A percentile compares a stretch with the other conserved stretches of the same genome.
Evolutionary conservation across 805 yeast genomes (phyloP).

Genomic region (Cyberlindnera bimundalis): DNA sequence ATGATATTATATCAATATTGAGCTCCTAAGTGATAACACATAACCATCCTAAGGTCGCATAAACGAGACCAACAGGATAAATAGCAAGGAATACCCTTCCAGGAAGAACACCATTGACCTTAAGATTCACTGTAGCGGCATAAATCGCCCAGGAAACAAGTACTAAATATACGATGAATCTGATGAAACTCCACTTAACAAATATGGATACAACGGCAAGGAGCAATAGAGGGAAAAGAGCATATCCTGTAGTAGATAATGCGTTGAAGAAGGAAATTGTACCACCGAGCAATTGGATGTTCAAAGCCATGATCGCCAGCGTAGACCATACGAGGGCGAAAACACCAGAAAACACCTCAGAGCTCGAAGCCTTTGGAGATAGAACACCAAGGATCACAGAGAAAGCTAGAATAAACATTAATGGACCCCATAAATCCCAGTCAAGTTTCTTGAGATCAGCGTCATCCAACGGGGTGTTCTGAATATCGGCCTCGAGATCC

Average conservation of each 20-base stretch:
- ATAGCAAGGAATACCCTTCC: conserved; percentile 59
- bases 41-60: conserved; percentile 61
- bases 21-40: conserved; percentile 49
- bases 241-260: conserved; percentile 66
- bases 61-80: conserved; percentile 63
- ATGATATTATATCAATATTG: background rate
- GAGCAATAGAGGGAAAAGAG: conserved; percentile 60
- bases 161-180: conserved; percentile 44
- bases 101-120: conserved; percentile 59
- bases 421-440: conserved; percentile 74
- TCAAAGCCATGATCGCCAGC: conserved; percentile 55
- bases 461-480: conserved; percentile 25
- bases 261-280: conserved; percentile 65
- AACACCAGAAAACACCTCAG: conserved; percentile 61
- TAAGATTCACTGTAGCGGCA: conserved; percentile 58
- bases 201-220: conserved; percentile 49
- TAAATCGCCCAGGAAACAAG: conserved; percentile 61
- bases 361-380: conserved; percentile 32
- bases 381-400: conserved; percentile 42
- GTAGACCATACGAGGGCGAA: conserved; percentile 64
- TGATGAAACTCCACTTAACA: conserved; percentile 44
- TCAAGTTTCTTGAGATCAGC: conserved; percentile 34
- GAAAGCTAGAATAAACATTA: conserved; percentile 54
- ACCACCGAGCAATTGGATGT: conserved; percentile 60
- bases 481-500: conserved; percentile 27